These are phyloP conservation scores for Apiosordaria backusii DNA, from an alignment of 495 filamentous ascomycete genomes.

Conservation along the genomic window DNA sequence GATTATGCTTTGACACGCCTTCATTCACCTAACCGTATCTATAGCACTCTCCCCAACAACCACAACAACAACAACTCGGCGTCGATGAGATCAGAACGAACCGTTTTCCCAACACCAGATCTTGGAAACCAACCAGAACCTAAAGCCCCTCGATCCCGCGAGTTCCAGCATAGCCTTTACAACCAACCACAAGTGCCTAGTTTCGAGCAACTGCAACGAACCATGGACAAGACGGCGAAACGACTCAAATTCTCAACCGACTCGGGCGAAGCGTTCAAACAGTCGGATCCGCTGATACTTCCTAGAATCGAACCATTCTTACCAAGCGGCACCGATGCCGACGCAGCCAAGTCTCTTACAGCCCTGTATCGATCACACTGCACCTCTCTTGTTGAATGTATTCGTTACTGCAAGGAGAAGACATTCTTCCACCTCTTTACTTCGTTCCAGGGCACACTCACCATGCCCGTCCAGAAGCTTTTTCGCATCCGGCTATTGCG, in stretches of 20 bases:
- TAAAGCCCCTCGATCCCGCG: constrained; percentile 26
- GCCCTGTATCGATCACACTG: constrained; percentile 91
- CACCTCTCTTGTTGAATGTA: constrained; percentile 88
- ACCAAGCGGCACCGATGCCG: constrained; percentile 71
- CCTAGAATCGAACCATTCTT: constrained; percentile 75
- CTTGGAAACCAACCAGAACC: constrained; percentile 31
- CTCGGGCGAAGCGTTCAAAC: constrained; percentile 47
- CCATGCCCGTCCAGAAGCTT: constrained; percentile 96
- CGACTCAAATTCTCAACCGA: constrained; percentile 63
- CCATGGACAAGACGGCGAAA: constrained; percentile 57
- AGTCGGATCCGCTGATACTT: constrained; percentile 66
- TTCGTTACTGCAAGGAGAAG: constrained; percentile 92
- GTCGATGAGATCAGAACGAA: constrained; percentile 50
- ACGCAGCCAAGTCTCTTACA: constrained; percentile 73
- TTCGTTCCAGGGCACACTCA: constrained; percentile 92
- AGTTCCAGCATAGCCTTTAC: constrained; percentile 45
- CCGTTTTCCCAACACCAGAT: constrained; percentile 66
- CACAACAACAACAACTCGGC: too few species aligned
- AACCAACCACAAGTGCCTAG: constrained; percentile 46
- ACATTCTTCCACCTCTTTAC: constrained; percentile 93
- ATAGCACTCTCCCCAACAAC: constrained; percentile 29
- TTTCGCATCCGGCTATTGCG: constrained; percentile 74
- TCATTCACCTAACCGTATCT: constrained; percentile 7
- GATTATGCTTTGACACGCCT: background rate
- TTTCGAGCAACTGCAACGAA: constrained; percentile 44